Evolutionary conservation across 129 eudicot species (phyloP), one percentile per base, ranked within the genome.

Genomic region (Centaurea solstitialis): DNA sequence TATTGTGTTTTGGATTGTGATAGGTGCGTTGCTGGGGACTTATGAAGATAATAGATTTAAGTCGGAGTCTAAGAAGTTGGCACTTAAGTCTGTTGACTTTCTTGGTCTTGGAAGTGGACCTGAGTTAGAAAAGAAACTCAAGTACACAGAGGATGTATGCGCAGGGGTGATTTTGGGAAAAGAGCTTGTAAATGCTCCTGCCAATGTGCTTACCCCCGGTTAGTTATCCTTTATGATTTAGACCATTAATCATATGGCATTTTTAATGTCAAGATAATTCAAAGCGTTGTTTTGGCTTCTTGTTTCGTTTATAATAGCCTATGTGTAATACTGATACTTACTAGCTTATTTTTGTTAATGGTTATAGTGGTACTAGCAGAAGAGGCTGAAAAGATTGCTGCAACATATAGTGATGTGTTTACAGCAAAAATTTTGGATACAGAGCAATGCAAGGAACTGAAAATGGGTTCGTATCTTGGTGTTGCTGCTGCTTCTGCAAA

Each of bases 181-280:
- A 84, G 94, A 93, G 87, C 92, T 96, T 74, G 99, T 96, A 38
- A 96, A 96, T 86, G 98, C 99, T 72, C 99, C 99, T 76, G 88
- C 99, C 17, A 96, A 96, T 77, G 98, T 96, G 53, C 97, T 93
- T 84, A 96, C 99, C 74, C 99, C 99, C 57, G 98, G 98, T 93
- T 67, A 40, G 95, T 89, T 21, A 62, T 82, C 35, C 39, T 13
- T 76, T 75, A 12, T n/a, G 68, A 20, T 13, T 61, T 61, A 57
- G 65, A 57, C 22, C 7, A 1, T 57, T 5, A 57, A 57, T 57
- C 65, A 57, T 57, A 53, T 57, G 22, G 9, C 65, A 17, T 57
- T 57, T 57, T 50, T 0, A 53, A 53, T 53, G 62, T 17, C 62
- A 53, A 15, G 4, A 30, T 24, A 11, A 26, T 64, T 53, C 13